Conservation (phyloP, 352 stramenopile species). For the Peronospora farinosa region DNA sequence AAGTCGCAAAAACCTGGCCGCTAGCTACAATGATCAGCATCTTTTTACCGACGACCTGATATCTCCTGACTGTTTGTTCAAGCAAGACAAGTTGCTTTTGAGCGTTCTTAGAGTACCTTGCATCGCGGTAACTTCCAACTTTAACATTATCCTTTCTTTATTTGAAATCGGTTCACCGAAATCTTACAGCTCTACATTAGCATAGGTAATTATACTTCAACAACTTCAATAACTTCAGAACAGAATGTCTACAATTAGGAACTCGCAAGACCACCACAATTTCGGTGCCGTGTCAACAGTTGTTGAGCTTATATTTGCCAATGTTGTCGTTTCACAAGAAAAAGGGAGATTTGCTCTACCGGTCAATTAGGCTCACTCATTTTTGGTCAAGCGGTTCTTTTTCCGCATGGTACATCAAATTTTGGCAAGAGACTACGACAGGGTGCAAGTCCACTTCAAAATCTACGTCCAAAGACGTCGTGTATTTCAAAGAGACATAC, state of each 20-base stretch:
- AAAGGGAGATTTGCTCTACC: no score
- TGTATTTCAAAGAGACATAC: constrained; percentile 8
- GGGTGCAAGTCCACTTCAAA: constrained; percentile 24
- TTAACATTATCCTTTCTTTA: no score
- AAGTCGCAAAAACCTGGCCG: no score
- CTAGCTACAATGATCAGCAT: no score
- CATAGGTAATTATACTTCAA: neutral
- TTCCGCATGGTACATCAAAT: constrained; percentile 25
- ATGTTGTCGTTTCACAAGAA: no score
- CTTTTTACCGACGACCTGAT: neutral
- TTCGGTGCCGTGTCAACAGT: no score
- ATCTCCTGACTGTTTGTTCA: neutral
- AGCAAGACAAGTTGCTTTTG: neutral
- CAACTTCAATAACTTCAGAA: neutral
- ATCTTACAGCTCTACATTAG: neutral
- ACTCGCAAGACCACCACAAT: constrained; percentile 10
- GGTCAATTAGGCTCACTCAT: no score
- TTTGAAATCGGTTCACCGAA: neutral
- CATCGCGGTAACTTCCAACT: neutral
- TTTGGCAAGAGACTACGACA: constrained; percentile 11
- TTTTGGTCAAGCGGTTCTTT: constrained; percentile 14
- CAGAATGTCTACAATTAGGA: constrained; percentile 6
- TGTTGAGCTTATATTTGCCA: no score
- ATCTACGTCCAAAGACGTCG: constrained; percentile 24
- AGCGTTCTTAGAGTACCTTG: neutral